Evolutionary conservation across 2,329 filamentous ascomycete species (phyloP).

Genomic region (Trichoderma sp.): DNA sequence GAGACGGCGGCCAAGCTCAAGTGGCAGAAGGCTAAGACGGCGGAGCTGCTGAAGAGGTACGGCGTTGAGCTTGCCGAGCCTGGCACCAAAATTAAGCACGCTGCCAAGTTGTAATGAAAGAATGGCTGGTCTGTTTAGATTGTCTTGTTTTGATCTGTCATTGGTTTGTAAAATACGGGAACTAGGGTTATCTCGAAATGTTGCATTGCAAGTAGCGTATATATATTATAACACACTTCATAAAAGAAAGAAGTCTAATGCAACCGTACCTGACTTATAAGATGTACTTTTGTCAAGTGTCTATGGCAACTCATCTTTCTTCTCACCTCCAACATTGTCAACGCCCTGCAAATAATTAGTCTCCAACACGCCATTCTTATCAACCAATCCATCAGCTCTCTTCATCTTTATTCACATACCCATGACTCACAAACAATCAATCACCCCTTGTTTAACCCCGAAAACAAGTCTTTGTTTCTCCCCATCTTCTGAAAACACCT

Average conservation of each 20-base stretch:
- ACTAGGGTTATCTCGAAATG: neutral
- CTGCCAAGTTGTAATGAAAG: slow-evolving; percentile 45
- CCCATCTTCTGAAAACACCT: neutral
- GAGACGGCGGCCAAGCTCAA: slow-evolving; percentile 61
- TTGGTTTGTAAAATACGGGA: slow-evolving; percentile 1
- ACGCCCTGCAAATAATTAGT: neutral
- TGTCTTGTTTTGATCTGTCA: neutral
- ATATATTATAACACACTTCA: neutral
- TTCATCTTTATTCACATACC: neutral
- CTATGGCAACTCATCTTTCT: neutral
- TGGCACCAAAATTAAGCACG: slow-evolving; percentile 50
- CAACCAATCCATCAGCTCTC: too few species aligned
- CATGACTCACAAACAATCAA: neutral
- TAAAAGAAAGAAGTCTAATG: neutral
- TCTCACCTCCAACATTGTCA: too few species aligned
- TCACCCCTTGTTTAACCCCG: neutral
- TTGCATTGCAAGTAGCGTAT: slow-evolving; percentile 1
- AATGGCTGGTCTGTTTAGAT: neutral
- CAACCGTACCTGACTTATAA: neutral
- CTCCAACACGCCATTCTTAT: neutral
- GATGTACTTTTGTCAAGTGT: neutral
- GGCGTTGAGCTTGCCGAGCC: slow-evolving; percentile 46
- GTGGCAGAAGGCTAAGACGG: slow-evolving; percentile 63
- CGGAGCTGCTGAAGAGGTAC: slow-evolving; percentile 63
- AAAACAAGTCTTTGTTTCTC: neutral